A percentile compares a stretch with the other conserved stretches of the same genome.
Conservation (phyloP, 1,284 basidiomycete genomes). For the Pseudozyma sp. region DNA sequence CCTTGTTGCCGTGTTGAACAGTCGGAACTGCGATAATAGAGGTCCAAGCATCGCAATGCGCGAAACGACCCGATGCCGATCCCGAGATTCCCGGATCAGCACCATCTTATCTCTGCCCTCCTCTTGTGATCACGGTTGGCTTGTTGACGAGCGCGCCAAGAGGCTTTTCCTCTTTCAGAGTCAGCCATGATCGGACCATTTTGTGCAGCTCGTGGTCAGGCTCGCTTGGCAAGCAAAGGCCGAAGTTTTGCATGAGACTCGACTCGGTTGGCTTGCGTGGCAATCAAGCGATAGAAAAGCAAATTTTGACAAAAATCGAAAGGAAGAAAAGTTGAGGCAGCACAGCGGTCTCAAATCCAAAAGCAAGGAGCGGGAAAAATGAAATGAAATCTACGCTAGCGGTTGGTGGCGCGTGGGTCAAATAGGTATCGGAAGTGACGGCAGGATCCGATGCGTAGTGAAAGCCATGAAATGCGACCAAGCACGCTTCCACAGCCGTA, state of each 20-base stretch:
- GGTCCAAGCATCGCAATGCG: too few species aligned
- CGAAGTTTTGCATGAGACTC: background rate
- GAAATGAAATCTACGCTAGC: background rate
- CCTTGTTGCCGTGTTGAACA: too few species aligned
- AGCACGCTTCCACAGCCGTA: background rate
- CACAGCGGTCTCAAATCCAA: background rate
- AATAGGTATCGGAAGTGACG: constrained; percentile 10
- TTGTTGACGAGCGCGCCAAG: too few species aligned
- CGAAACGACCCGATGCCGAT: background rate
- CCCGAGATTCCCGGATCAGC: background rate
- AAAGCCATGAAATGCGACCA: background rate
- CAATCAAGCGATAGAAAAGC: constrained; percentile 11
- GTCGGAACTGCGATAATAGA: background rate
- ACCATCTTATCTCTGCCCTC: background rate
- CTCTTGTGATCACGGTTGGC: background rate
- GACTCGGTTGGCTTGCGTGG: background rate
- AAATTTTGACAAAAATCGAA: background rate
- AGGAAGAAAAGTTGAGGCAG: constrained; percentile 1
- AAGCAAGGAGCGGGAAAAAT: background rate
- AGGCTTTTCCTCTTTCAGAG: background rate
- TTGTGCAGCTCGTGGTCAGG: constrained; percentile 5
- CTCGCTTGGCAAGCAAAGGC: constrained; percentile 19
- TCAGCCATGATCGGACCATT: background rate
- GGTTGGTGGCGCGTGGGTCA: background rate
- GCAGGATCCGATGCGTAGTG: background rate